A percentile compares a stretch with the other conserved stretches of the same genome.
These are phyloP conservation scores for Diaporthe sp. DNA, from an alignment of 2,329 filamentous ascomycete genomes.

Conservation along the genomic window DNA sequence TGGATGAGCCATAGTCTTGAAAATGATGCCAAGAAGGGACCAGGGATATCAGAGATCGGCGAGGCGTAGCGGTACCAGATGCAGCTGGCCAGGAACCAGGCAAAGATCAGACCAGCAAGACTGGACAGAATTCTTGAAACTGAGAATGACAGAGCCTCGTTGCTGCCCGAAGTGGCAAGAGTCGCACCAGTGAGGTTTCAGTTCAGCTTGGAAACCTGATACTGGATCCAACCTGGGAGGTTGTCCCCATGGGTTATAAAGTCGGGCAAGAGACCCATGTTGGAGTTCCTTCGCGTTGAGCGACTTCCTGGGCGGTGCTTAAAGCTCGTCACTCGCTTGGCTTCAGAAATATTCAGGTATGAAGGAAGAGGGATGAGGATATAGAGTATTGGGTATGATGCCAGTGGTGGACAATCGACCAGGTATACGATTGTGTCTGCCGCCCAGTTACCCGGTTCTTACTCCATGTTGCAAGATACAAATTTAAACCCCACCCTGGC, in stretches of 20 bases:
- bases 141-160: background rate
- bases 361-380: background rate
- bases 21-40: slow-evolving; percentile 4
- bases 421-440: background rate
- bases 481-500: too few relatives aligned
- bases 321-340: background rate
- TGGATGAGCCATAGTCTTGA: slow-evolving; percentile 10
- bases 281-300: background rate
- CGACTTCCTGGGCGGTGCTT: background rate
- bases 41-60: slow-evolving; percentile 3
- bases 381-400: background rate
- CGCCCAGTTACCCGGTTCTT: background rate
- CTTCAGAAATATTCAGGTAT: background rate
- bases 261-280: background rate
- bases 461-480: background rate
- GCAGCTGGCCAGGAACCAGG: background rate
- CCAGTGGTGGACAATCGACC: background rate
- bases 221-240: background rate
- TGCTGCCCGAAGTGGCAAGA: background rate
- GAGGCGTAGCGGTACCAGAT: slow-evolving; percentile 2
- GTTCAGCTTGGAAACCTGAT: background rate
- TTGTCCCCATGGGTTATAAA: background rate
- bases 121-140: background rate
- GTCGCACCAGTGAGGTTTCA: background rate
- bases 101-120: background rate